phyloP scores from a whole-genome alignment of 768 basidiomycete genomes.

The Russula dissimulans region DNA sequence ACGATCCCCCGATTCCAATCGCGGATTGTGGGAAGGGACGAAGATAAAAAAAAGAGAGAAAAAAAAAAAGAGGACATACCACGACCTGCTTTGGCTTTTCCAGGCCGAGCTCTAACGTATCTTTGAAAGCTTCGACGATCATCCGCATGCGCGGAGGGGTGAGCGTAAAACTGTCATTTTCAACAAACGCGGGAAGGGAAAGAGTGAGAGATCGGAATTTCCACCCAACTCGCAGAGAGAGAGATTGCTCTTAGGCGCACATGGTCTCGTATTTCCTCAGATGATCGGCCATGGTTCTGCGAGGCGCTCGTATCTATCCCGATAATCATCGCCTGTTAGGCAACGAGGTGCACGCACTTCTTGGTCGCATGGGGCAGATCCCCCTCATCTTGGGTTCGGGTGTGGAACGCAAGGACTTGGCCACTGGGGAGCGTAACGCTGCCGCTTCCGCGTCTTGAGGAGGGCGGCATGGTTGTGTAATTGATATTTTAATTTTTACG shows the following conservation, averaged over 20 bases:
- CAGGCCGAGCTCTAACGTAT: conserved; percentile 80
- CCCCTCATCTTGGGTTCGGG: conserved; percentile 79
- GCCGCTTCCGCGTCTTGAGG: conserved; percentile 73
- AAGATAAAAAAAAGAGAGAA: too few species aligned
- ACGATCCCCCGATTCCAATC: background rate
- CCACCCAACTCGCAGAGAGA: background rate
- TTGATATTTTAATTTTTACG: background rate
- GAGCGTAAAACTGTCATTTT: conserved; percentile 55
- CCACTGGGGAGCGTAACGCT: conserved; percentile 64
- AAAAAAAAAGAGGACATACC: conserved; percentile 41
- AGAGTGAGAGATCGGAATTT: background rate
- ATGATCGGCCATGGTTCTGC: conserved; percentile 89
- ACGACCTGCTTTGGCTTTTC: conserved; percentile 77
- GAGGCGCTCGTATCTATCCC: conserved; percentile 10
- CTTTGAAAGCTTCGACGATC: conserved; percentile 95
- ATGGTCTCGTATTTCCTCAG: conserved; percentile 82
- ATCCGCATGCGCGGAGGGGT: conserved; percentile 91
- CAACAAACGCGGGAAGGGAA: background rate
- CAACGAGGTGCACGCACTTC: conserved; percentile 43
- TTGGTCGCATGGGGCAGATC: conserved; percentile 91
- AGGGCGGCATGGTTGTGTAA: conserved; percentile 42
- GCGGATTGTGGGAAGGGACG: conserved; percentile 2
- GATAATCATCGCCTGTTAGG: conserved; percentile 1
- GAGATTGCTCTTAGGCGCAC: conserved; percentile 37
- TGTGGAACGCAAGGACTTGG: conserved; percentile 77